Conservation (phyloP, 23 red algal species). For the Agarophyton chilense region DNA sequence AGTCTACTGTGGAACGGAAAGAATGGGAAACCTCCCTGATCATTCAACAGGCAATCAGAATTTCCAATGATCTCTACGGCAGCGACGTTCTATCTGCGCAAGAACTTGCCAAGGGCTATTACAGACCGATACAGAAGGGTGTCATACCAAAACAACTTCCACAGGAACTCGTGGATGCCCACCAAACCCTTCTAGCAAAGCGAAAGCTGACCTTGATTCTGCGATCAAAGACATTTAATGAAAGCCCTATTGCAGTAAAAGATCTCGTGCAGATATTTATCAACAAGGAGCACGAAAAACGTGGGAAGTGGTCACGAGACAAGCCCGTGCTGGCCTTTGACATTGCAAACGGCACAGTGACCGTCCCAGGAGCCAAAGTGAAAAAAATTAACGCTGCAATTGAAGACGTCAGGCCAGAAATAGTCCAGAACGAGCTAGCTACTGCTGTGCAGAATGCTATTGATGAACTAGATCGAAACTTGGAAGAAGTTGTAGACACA, state of each 20-base stretch:
- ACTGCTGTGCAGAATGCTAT: too few relatives aligned
- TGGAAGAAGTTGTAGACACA: too few relatives aligned
- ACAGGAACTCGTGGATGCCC: not conserved
- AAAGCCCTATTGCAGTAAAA: conserved; percentile 3
- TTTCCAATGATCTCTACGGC: conserved; percentile 44
- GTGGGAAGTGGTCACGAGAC: not conserved
- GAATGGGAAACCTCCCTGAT: not conserved
- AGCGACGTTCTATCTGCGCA: conserved; percentile 18
- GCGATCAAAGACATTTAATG: not conserved
- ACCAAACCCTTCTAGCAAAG: not conserved
- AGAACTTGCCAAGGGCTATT: conserved; percentile 32
- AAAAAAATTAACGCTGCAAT: too few relatives aligned
- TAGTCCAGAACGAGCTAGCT: too few relatives aligned
- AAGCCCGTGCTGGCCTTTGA: conserved; percentile 11
- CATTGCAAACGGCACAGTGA: not conserved
- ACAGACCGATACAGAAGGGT: not conserved
- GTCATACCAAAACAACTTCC: not conserved
- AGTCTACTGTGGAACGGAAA: not conserved
- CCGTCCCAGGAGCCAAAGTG: not conserved
- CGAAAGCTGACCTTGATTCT: conserved; percentile 34
- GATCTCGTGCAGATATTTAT: conserved; percentile 17
- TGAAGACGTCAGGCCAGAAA: too few relatives aligned
- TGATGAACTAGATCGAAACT: too few relatives aligned
- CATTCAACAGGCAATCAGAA: not conserved
- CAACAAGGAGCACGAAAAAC: not conserved